These are phyloP conservation scores for Starmerella tilneyi DNA, from an alignment of 805 yeast species.

Conservation along the genomic window DNA sequence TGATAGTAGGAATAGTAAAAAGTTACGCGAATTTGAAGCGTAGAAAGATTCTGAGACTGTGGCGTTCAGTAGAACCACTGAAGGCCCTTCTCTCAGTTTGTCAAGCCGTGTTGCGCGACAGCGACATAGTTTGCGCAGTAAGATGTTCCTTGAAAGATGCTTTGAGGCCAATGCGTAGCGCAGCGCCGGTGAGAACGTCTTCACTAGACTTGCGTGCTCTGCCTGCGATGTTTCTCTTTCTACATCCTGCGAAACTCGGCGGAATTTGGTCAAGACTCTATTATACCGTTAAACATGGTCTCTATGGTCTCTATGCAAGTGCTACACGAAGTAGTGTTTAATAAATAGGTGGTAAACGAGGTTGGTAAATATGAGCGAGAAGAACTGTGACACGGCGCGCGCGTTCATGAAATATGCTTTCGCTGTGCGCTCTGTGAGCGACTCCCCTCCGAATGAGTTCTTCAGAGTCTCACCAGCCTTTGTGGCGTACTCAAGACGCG, in stretches of 20 bases:
- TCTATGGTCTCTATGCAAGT: background rate
- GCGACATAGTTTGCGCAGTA: no score
- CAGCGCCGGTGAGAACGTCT: no score
- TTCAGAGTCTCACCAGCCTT: background rate
- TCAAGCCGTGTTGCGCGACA: no score
- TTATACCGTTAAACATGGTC: no score
- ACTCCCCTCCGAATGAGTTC: background rate
- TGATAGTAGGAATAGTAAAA: background rate
- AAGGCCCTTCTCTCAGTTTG: no score
- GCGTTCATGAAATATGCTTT: background rate
- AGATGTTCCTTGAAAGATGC: no score
- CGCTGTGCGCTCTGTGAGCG: background rate
- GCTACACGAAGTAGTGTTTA: slow-evolving; percentile 16
- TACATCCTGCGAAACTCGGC: background rate
- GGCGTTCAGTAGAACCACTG: no score
- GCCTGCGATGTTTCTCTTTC: background rate
- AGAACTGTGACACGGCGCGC: background rate
- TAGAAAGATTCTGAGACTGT: no score
- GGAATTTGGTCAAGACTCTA: no score
- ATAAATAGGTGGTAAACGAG: slow-evolving; percentile 20
- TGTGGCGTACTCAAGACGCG: background rate
- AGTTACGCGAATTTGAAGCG: no score
- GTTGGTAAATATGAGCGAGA: slow-evolving; percentile 4
- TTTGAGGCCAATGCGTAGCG: no score
- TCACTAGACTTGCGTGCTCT: background rate